phyloP scores from a whole-genome alignment of 306 rosid species.

The Prunus mongolica region DNA sequence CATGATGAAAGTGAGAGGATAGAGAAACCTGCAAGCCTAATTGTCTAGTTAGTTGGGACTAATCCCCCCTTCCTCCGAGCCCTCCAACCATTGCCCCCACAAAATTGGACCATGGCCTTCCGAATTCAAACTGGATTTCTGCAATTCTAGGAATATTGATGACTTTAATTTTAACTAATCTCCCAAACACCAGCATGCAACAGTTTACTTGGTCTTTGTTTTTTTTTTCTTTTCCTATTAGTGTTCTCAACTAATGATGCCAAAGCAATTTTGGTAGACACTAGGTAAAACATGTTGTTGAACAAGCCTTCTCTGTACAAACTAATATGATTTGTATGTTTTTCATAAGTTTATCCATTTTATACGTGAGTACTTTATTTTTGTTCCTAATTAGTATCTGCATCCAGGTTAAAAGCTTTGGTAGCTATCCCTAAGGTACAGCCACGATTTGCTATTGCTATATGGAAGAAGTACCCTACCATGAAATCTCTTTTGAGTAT shows the following conservation, averaged over 20 bases:
- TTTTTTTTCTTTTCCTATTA: neutral
- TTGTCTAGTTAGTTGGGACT: neutral
- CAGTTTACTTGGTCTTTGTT: neutral
- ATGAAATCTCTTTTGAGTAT: conserved; percentile 78
- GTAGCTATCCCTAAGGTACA: conserved; percentile 94
- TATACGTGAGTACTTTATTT: neutral
- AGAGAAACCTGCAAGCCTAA: neutral
- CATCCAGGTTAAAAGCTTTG: conserved; percentile 83
- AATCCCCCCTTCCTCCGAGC: neutral
- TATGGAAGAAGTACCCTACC: conserved; percentile 86
- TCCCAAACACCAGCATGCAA: neutral
- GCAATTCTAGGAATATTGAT: neutral
- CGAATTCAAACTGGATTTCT: neutral
- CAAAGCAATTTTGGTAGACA: neutral
- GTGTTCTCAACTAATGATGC: neutral
- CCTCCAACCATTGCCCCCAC: neutral
- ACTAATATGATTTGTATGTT: neutral
- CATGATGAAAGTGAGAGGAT: neutral
- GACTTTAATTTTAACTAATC: neutral
- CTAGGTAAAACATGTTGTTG: neutral
- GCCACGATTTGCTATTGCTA: conserved; percentile 86
- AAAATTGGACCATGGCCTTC: neutral
- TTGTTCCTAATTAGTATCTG: conserved; percentile 24
- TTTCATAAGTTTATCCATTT: neutral
- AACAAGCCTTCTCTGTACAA: neutral